These are phyloP conservation scores for Cytospora schulzeri DNA, from an alignment of 2,329 filamentous ascomycete species.

Conservation along the genomic window DNA sequence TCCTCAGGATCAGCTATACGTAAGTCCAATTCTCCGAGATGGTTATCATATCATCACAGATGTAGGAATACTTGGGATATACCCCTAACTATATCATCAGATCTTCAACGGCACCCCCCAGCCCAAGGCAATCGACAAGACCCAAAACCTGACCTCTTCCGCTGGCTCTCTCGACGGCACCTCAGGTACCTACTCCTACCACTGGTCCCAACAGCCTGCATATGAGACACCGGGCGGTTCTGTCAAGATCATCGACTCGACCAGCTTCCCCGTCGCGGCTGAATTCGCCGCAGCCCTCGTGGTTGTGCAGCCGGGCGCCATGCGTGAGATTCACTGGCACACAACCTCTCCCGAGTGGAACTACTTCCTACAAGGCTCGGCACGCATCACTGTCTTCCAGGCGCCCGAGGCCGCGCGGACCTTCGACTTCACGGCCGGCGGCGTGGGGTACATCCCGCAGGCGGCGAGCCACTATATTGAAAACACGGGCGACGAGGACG, in stretches of 20 bases:
- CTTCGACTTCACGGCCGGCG: conserved; percentile 61
- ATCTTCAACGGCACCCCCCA: conserved; percentile 56
- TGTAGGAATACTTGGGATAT: conserved; percentile 9
- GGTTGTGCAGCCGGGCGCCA: conserved; percentile 61
- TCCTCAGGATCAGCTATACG: conserved; percentile 49
- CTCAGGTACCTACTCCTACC: conserved; percentile 48
- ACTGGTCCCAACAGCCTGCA: conserved; percentile 54
- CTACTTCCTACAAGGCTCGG: conserved; percentile 59
- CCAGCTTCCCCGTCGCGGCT: conserved; percentile 57
- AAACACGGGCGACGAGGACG: conserved; percentile 59
- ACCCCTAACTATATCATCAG: conserved; percentile 23
- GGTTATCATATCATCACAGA: no score
- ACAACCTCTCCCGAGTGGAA: conserved; percentile 62
- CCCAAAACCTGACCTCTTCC: conserved; percentile 49
- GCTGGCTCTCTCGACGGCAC: conserved; percentile 44
- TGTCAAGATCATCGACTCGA: conserved; percentile 61
- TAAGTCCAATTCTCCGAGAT: conserved; percentile 28
- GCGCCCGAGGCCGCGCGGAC: conserved; percentile 54
- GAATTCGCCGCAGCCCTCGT: conserved; percentile 60
- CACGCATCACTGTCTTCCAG: conserved; percentile 57
- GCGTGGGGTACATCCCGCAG: conserved; percentile 61
- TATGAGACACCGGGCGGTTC: conserved; percentile 56
- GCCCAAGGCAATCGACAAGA: conserved; percentile 45
- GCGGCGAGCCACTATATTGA: conserved; percentile 61
- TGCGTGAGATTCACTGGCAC: conserved; percentile 68